phyloP scores from a whole-genome alignment of 2,329 filamentous ascomycete species.

The Cladophialophora bantiana region DNA sequence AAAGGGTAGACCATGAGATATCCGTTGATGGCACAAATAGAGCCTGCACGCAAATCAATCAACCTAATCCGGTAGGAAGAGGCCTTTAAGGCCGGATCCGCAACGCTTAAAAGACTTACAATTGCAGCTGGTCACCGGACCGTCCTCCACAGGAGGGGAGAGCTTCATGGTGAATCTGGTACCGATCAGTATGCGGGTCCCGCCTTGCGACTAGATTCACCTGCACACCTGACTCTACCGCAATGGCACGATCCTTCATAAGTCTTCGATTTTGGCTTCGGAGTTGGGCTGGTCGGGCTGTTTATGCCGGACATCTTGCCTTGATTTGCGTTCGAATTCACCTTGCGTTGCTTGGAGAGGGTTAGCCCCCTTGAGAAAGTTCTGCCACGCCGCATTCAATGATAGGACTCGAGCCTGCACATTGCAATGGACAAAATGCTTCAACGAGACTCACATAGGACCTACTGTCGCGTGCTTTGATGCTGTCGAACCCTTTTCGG shows the following conservation, averaged over 20 bases:
- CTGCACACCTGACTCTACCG: conserved; percentile 35
- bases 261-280: conserved; percentile 37
- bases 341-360: background rate
- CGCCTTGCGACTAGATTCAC: background rate
- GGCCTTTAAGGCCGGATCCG: background rate
- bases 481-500: conserved; percentile 6
- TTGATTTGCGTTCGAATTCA: conserved; percentile 4
- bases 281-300: conserved; percentile 35
- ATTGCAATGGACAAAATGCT: background rate
- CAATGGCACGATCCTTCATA: conserved; percentile 41
- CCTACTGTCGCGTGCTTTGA: conserved; percentile 8
- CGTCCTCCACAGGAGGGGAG: conserved; percentile 39
- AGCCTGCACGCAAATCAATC: conserved; percentile 35
- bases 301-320: conserved; percentile 25
- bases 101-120: conserved; percentile 28
- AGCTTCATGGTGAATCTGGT: conserved; percentile 39
- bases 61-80: conserved; percentile 1
- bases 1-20: conserved; percentile 44
- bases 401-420: background rate
- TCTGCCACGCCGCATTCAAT: background rate
- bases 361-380: background rate
- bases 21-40: conserved; percentile 45
- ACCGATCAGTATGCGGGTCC: conserved; percentile 13
- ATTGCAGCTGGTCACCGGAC: conserved; percentile 39
- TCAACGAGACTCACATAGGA: background rate